These are phyloP conservation scores for Nymphaea colorata DNA, from an alignment of 164 flowering plant genomes.

Conservation along the genomic window DNA sequence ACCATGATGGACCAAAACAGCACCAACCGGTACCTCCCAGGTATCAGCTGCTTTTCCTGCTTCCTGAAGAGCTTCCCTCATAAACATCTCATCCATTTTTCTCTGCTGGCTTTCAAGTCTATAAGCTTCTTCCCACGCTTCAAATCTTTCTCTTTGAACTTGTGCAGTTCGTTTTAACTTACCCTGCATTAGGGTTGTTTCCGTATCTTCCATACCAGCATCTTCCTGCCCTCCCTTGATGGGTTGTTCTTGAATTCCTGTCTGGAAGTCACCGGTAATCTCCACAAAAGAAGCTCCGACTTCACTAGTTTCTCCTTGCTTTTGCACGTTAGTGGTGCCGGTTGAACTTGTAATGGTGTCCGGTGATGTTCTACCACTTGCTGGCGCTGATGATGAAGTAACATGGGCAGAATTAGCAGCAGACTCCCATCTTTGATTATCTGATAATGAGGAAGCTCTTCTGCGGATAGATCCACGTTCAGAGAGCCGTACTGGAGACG, in stretches of 20 bases:
- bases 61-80: conserved; percentile 88
- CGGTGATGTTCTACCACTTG: conserved; percentile 1
- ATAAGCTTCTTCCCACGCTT: conserved; percentile 95
- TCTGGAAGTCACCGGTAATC: not conserved
- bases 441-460: conserved; percentile 18
- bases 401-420: not conserved
- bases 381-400: conserved; percentile 3
- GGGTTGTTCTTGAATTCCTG: conserved; percentile 14
- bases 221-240: conserved; percentile 7
- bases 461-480: conserved; percentile 20
- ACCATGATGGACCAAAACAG: conserved; percentile 78
- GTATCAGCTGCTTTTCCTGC: conserved; percentile 85
- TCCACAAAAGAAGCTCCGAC: conserved; percentile 18
- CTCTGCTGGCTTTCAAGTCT: conserved; percentile 58
- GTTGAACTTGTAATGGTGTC: conserved; percentile 3
- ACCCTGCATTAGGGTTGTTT: conserved; percentile 37
- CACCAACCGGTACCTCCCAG: conserved; percentile 99
- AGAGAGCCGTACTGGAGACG: conserved; percentile 12
- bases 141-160: conserved; percentile 61
- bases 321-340: conserved; percentile 15
- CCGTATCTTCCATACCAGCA: conserved; percentile 23
- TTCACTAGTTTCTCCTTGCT: conserved; percentile 11
- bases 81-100: conserved; percentile 72
- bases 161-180: conserved; percentile 55
- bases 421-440: conserved; percentile 6